Conservation (phyloP, 1,139 yeast genomes). For the Yamadazyma epiphylla region DNA sequence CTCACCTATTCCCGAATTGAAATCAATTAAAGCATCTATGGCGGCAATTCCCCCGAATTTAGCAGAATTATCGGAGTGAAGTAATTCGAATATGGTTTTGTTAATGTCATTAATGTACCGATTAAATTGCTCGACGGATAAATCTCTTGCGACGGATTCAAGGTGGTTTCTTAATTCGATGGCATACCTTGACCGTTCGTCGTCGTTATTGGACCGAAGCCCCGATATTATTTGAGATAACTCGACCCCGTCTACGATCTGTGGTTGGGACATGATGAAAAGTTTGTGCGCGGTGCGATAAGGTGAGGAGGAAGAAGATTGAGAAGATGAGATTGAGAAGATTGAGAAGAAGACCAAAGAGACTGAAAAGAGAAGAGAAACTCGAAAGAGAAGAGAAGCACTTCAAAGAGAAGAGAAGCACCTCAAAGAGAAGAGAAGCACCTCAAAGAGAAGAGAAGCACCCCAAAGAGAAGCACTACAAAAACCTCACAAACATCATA, state of each 20-base stretch:
- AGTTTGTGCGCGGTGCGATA: too few species aligned
- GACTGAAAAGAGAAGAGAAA: too few species aligned
- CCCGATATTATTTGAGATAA: conserved; percentile 53
- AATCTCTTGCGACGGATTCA: conserved; percentile 68
- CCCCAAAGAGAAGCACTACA: too few species aligned
- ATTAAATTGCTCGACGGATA: conserved; percentile 73
- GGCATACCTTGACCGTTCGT: conserved; percentile 58
- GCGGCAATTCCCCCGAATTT: conserved; percentile 91
- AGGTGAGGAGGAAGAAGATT: too few species aligned
- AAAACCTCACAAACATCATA: too few species aligned
- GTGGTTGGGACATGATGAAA: too few species aligned
- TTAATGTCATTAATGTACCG: conserved; percentile 83
- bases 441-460: too few species aligned
- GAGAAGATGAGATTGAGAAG: too few species aligned
- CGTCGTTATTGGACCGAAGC: conserved; percentile 45
- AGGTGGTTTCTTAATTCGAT: conserved; percentile 64
- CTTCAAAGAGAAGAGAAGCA: too few species aligned
- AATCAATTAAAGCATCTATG: conserved; percentile 79
- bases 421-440: too few species aligned
- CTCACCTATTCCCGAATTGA: conserved; percentile 61
- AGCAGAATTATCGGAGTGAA: conserved; percentile 67
- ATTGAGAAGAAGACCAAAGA: too few species aligned
- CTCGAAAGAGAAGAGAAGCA: too few species aligned
- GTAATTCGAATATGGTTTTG: conserved; percentile 79
- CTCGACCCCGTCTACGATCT: conserved; percentile 49